These are phyloP conservation scores for Quercus dentata DNA, from an alignment of 306 rosid species.

Conservation along the genomic window DNA sequence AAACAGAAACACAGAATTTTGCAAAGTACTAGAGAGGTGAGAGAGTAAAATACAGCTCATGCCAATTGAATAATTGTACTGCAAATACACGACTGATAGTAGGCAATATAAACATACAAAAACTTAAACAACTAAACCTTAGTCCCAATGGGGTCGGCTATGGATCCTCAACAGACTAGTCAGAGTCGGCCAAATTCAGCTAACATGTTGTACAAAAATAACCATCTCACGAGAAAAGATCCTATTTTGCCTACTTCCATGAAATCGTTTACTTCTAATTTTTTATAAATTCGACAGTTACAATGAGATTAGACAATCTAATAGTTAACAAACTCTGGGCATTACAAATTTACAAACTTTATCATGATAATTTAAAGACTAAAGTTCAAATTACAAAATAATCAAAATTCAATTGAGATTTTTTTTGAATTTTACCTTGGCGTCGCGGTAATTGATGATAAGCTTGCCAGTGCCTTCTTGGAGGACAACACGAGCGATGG, in stretches of 20 bases:
- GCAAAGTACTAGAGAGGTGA: not conserved
- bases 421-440: constrained; percentile 44
- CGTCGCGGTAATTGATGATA: constrained; percentile 85
- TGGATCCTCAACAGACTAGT: no score
- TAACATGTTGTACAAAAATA: not conserved
- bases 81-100: not conserved
- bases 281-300: no score
- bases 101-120: not conserved
- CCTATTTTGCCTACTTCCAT: not conserved
- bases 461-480: constrained; percentile 90
- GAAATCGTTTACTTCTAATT: not conserved
- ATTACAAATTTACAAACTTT: not conserved
- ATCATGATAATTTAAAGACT: no score
- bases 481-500: constrained; percentile 86
- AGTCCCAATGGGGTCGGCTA: no score
- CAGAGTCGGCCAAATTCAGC: no score
- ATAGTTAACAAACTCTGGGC: not conserved
- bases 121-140: no score
- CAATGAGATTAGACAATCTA: not conserved
- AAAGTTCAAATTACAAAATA: no score
- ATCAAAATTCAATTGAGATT: no score
- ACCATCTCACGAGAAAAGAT: not conserved
- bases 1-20: not conserved
- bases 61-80: not conserved
- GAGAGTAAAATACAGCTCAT: not conserved